Evolutionary conservation across 2,329 filamentous ascomycete species (phyloP), one percentile per base, ranked within the genome.

Genomic region (Geosmithia putterillii): DNA sequence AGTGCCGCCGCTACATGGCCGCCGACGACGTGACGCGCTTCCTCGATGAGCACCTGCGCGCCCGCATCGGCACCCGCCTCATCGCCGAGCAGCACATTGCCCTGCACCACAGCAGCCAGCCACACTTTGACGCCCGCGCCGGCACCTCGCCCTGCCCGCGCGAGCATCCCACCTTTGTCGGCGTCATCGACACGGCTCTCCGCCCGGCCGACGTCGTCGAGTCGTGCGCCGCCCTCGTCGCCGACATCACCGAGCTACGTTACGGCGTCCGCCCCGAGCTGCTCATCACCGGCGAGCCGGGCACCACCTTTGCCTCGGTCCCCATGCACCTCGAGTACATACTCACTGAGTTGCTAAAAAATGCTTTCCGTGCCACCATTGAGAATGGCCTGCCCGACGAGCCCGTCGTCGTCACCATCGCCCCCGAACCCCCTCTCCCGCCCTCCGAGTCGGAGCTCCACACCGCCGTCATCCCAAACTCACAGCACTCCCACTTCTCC

Each of bases 261-360:
- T 98, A 98, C 57, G 92, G 92, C 42, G 79, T 94, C 2, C 78
- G 92, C 0, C 92, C 92, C 0, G 74, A 73, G 2, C 73, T 95
- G 54, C 66, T 81, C 40, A 83, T 98, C 54, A 84, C 89, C 51
- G 92, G 92, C 50, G 83, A 94, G 58, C 81, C 84, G 0, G 81
- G 84, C 42, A 87, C 89, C n/a, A 82, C 80, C 0, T 94, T 98
- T 57, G 88, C 90, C 18, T 92, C 94, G 56, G 82, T 98, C 8
- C 92, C 92, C 14, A 92, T 94, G 59, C 92, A 98, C 61, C 74
- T 98, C 20, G 90, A 96, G 63, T 98, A 98, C 61, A 95, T 98
- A 50, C 77, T 95, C 50, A 98, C 90, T 0, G 92, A 98, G 62
- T 73, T 98, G 1, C 74, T 98, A 46, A 98, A 98, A 63, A 98